Evolutionary conservation across 495 filamentous ascomycete genomes (phyloP), one percentile per base, ranked within the genome.

Genomic region (Hypoxylon crocopeplum): DNA sequence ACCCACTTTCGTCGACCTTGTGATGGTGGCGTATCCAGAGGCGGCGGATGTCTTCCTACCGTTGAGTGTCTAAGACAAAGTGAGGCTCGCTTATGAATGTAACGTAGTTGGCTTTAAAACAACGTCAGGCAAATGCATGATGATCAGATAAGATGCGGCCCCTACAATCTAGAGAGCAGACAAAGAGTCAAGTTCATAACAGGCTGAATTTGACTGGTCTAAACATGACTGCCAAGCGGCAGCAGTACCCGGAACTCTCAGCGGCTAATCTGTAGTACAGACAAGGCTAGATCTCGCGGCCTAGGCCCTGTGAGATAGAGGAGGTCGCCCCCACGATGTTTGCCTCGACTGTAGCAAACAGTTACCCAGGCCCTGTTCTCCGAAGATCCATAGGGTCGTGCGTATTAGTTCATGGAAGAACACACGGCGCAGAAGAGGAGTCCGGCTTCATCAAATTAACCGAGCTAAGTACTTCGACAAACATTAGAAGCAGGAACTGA

Each of bases 81-180:
- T 60, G 59, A 62, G 59, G 46, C 52, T 62, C 52, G 46, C 46
- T 40, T 36, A n/a, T 13, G 7, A n/a, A 62, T 56, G 59, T 56
- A 52, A 56, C 59, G 12, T 51, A 36, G 13, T 20, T 15, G 19
- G 27, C 59, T 41, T 47, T 62, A 62, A 62, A 62, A 40, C 39
- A 38, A 62, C 59, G 59, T 62, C 51, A 27, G 24, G 7, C 19
- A 7, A 46, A 49, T 49, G 49, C 37, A 61, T 37, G 29, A 50
- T 30, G 36, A 50, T 50, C 45, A 50, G 58, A 50, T 50, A 33
- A 55, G 29, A 62, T 50, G 11, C 6, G 4, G 41, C 5, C 24
- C 5, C 29, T 15, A 15, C 1, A 6, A 16, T 50, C 49, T 38
- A 49, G 42, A 59, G 16, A 17, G 22, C 22, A 25, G 19, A 10